Evolutionary conservation across 2,329 filamentous ascomycete genomes (phyloP).

Genomic region (Sarocladium brachiariae): DNA sequence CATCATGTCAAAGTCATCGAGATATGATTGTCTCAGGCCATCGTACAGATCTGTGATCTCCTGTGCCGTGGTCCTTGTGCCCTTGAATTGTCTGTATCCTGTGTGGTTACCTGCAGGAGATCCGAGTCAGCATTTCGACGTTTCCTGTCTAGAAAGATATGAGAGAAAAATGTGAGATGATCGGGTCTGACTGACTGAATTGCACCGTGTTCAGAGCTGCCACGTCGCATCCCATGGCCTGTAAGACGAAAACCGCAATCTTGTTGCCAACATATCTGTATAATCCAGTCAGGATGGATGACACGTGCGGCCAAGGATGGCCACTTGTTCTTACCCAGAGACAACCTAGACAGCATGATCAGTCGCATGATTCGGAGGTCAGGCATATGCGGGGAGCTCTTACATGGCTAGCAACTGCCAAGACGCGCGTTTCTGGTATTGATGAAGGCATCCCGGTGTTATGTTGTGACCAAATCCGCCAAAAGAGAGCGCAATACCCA

Average conservation of each 20-base stretch:
- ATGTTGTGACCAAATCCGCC: background rate
- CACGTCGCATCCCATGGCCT: conserved; percentile 88
- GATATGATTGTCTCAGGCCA: conserved; percentile 73
- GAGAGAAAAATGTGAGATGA: background rate
- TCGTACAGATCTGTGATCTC: conserved; percentile 81
- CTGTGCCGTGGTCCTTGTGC: conserved; percentile 70
- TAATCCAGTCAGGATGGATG: conserved; percentile 9
- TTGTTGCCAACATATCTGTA: conserved; percentile 92
- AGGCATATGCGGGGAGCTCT: conserved; percentile 34
- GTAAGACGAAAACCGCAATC: conserved; percentile 91
- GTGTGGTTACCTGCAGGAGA: conserved; percentile 74
- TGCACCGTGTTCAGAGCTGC: conserved; percentile 93
- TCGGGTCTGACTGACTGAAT: conserved; percentile 70
- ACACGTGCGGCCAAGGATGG: background rate
- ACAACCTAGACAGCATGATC: conserved; percentile 29
- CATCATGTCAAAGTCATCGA: conserved; percentile 89
- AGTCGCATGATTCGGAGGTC: too few species aligned
- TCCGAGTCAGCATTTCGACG: background rate
- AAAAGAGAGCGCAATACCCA: too few species aligned
- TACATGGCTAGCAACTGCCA: conserved; percentile 95
- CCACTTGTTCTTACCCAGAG: conserved; percentile 29
- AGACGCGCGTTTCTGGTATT: conserved; percentile 57
- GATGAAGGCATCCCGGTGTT: conserved; percentile 11
- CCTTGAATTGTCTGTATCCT: conserved; percentile 82
- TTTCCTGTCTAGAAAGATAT: conserved; percentile 11